Base-by-base conservation (phyloP, 1,284 basidiomycete genomes). In the Gymnopus androsaceus region DNA sequence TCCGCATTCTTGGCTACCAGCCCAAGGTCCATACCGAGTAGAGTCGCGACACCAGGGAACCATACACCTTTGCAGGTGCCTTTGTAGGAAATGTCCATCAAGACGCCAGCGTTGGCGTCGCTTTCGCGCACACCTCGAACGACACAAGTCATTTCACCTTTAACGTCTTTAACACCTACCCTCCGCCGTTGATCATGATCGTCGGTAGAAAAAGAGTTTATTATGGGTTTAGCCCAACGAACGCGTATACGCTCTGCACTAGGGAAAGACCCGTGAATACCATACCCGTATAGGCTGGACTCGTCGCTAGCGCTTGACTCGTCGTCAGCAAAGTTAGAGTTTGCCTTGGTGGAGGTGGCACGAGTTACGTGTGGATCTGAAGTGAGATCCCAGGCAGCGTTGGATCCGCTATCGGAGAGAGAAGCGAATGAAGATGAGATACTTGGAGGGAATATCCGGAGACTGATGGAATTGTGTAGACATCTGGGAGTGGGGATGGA, bases 11-110 rank as follows among this genome's bases (percentile, higher is more conserved):
- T 85, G 15, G 81, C 77, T 58, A 87, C 83, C 14, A 92, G 73
- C 12, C 80, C 79, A 23, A 90, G 76, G 61, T 92, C 90, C 75
- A 92, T 74, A 6, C 87, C 90, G n/a, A 92, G 74, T 60, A 89
- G 73, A 1, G 87, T 91, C 2, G 90, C 90, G 11, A 91, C 89
- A 4, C 89, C 90, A 46, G 88, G 84, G 64, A 85, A 90, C 85
- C 86, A 90, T 25, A 92, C 71, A 9, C 85, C 87, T 59, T 81
- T 83, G 68, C 88, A 92, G 1, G 81, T 79, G 30, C 79, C 88
- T 59, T 83, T 85, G 67, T 89, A 90, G 57, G 87, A 82, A 17
- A 92, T 68, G 49, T 79, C 76, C 77, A 91, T 79, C 33, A 85
- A 61, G n/a, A 87, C 68, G n/a, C 88, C 85, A 54, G 76, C 72